A percentile compares a stretch with the other conserved stretches of the same genome.
These are phyloP conservation scores for Asterophora parasitica DNA, from an alignment of 768 basidiomycete species.

Conservation along the genomic window DNA sequence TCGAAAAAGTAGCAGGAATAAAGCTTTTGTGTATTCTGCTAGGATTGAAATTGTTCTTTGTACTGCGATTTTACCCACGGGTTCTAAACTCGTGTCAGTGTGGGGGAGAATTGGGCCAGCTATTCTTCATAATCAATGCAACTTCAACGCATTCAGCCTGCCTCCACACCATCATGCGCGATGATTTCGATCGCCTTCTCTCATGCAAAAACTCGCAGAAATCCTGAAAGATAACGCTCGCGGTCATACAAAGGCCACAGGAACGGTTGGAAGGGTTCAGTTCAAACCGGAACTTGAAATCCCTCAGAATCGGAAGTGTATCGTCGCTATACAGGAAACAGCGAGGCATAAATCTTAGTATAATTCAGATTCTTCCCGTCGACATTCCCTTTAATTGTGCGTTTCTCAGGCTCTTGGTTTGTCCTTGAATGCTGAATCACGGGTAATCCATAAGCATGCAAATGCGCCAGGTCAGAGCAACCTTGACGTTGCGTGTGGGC, in stretches of 20 bases:
- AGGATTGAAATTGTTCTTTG: no score
- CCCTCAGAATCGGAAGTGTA: conserved; percentile 19
- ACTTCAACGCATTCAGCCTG: no score
- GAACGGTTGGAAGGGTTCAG: no score
- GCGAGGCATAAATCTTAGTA: conserved; percentile 79
- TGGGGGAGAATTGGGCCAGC: no score
- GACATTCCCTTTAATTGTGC: background rate
- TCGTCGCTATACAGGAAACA: conserved; percentile 69
- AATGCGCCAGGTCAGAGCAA: conserved; percentile 57
- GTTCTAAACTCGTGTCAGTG: no score
- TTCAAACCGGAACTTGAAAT: background rate
- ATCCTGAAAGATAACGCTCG: conserved; percentile 2
- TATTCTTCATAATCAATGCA: no score
- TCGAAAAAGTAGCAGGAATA: no score
- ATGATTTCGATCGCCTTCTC: background rate
- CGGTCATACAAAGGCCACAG: background rate
- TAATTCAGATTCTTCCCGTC: conserved; percentile 16
- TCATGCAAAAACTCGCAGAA: conserved; percentile 2
- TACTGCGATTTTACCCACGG: no score
- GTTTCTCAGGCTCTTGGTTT: conserved; percentile 64
- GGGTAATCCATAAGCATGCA: conserved; percentile 49
- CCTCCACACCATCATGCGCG: no score
- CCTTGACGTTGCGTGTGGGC: conserved; percentile 62
- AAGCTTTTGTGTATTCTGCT: no score
- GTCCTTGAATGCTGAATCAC: conserved; percentile 76